Base-by-base conservation (phyloP, 164 flowering plant species). In the Chimonanthus salicifolius region DNA sequence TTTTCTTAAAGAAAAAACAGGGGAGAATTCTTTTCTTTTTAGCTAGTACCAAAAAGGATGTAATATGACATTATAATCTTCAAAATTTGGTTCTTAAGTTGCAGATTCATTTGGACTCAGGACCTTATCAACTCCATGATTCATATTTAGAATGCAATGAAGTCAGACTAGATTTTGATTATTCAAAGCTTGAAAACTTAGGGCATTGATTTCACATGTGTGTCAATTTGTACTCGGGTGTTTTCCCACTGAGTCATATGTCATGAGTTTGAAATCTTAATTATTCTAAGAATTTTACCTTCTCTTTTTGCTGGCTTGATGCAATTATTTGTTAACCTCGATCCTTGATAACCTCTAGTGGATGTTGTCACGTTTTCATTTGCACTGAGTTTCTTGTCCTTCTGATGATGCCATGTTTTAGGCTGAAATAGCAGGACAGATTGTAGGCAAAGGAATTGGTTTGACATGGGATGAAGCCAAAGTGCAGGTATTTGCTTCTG, bases 391-490 rank as follows among this genome's bases (percentile, higher is more conserved):
- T 70, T 63, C 3, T 71, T 73, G 3, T 74, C 54, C 4, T 13
- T 69, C 65, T 58, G 47, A 33, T 6, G 58, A 33, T 6, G 58
- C 49, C 47, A 45, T 78, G 74, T 70, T 72, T 68, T 71, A 94
- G 98, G 97, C 86, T 73, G 97, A 91, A 84, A 78, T 94, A 68
- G 90, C 86, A 76, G 97, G 97, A 62, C 88, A 89, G 80, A 82
- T 94, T 62, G 70, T 88, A 47, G 97, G 94, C 62, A 86, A 84
- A 74, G 98, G 97, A 67, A 81, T 77, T 69, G 98, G 97, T 6
- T 80, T 76, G 75, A 87, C 96, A 60, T 91, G 90, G 97, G 97
- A 91, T 70, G 98, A 88, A 70, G 97, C 97, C 67, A 91, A 87
- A 82, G 74, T 85, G 77, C 92, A 87, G 94, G 98, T 94, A 82